These are phyloP conservation scores for Lipomyces yarrowii DNA, from an alignment of 1,139 yeast genomes.

Conservation along the genomic window DNA sequence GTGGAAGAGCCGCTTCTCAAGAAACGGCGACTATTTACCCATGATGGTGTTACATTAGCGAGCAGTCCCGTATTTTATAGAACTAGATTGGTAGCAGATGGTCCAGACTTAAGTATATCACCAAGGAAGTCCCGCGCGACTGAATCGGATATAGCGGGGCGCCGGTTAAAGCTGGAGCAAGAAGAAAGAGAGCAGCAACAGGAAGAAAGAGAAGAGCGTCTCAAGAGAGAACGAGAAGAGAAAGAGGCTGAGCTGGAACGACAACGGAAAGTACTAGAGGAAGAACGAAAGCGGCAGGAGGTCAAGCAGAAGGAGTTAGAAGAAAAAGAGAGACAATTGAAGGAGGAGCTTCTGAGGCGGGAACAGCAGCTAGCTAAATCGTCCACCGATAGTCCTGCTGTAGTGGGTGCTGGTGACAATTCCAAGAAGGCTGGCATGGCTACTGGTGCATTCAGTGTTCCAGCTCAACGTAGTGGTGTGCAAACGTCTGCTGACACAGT, in stretches of 20 bases:
- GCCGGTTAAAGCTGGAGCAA: conserved; percentile 22
- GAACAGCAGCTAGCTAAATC: background rate
- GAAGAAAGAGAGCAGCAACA: conserved; percentile 8
- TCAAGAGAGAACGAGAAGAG: conserved; percentile 14
- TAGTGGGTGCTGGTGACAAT: background rate
- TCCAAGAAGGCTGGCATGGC: background rate
- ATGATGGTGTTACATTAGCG: conserved; percentile 8
- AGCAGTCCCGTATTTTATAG: conserved; percentile 6
- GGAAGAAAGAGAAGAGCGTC: conserved; percentile 13
- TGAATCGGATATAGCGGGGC: conserved; percentile 16
- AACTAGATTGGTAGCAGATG: background rate
- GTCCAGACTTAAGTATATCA: background rate
- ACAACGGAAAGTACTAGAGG: conserved; percentile 10
- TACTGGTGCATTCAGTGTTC: background rate
- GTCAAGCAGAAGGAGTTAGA: conserved; percentile 1
- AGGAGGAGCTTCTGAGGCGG: background rate
- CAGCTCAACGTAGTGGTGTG: background rate
- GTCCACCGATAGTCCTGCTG: background rate
- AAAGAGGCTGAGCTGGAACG: conserved; percentile 13
- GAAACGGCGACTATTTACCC: conserved; percentile 21
- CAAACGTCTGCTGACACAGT: background rate
- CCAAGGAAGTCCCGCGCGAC: conserved; percentile 1
- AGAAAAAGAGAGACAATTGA: conserved; percentile 9
- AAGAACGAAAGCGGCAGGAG: conserved; percentile 4
- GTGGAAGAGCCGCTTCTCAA: conserved; percentile 19